Conservation (phyloP, 306 rosid species). For the Cucurbita pepo region DNA sequence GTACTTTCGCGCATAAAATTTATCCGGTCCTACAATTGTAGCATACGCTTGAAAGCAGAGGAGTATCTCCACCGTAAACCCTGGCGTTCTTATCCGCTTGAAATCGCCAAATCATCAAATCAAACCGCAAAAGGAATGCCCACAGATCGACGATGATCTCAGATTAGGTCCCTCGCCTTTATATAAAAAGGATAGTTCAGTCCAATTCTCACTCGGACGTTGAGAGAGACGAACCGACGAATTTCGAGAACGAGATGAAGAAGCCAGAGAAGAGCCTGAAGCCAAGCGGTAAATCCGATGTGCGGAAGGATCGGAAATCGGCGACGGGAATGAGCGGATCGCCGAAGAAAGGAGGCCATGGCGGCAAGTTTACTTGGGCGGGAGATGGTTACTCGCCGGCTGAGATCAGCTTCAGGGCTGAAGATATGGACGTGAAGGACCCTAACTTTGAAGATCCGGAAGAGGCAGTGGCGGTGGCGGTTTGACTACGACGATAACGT, state of each 20-base stretch:
- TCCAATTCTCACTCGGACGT: neutral
- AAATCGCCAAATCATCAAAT: neutral
- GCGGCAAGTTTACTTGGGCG: slow-evolving; percentile 87
- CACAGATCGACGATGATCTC: neutral
- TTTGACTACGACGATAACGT: neutral
- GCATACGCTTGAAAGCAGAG: neutral
- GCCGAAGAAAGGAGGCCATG: slow-evolving; percentile 89
- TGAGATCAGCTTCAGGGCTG: slow-evolving; percentile 32
- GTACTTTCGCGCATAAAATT: neutral
- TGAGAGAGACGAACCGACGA: neutral
- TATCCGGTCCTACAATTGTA: neutral
- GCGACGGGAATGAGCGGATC: slow-evolving; percentile 74
- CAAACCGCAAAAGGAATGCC: neutral
- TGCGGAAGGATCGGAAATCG: slow-evolving; percentile 57
- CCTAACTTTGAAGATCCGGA: slow-evolving; percentile 71
- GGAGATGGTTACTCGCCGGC: slow-evolving; percentile 34
- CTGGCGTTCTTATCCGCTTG: neutral
- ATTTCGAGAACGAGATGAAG: slow-evolving; percentile 32
- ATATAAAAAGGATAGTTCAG: neutral
- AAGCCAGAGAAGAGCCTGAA: slow-evolving; percentile 39
- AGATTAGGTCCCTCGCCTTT: neutral
- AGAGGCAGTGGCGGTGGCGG: slow-evolving; percentile 26
- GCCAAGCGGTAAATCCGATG: slow-evolving; percentile 29
- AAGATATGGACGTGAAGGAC: slow-evolving; percentile 41
- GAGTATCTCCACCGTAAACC: neutral